Evolutionary conservation across 805 yeast species (phyloP).

Genomic region (Hanseniaspora meyeri): DNA sequence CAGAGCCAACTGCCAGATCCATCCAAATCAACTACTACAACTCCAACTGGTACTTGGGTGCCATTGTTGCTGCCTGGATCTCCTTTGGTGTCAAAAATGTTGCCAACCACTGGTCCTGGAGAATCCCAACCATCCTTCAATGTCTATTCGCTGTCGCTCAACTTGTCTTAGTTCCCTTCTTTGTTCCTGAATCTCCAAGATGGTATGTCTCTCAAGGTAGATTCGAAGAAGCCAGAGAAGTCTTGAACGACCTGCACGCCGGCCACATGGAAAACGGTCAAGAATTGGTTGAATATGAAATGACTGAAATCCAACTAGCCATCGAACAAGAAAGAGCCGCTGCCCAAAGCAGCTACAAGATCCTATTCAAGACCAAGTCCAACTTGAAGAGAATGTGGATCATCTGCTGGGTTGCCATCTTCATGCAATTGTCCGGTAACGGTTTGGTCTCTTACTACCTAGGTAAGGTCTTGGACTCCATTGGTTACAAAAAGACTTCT

Average conservation of each 20-base stretch:
- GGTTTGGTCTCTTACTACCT: slow-evolving; percentile 42
- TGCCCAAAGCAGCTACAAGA: slow-evolving; percentile 27
- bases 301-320: slow-evolving; percentile 31
- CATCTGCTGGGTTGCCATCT: slow-evolving; percentile 25
- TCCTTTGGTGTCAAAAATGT: slow-evolving; percentile 34
- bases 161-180: slow-evolving; percentile 28
- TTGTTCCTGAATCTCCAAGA: slow-evolving; percentile 42
- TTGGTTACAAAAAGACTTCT: slow-evolving; percentile 39
- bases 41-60: slow-evolving; percentile 43
- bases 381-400: slow-evolving; percentile 35
- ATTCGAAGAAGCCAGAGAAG: slow-evolving; percentile 32
- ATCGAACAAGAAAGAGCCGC: slow-evolving; percentile 32
- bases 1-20: slow-evolving; percentile 30
- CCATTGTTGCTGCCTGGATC: slow-evolving; percentile 42
- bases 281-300: too few species aligned
- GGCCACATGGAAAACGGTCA: slow-evolving; percentile 30
- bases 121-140: slow-evolving; percentile 43
- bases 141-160: slow-evolving; percentile 37
- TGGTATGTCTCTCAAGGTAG: slow-evolving; percentile 33
- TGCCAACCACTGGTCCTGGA: slow-evolving; percentile 35
- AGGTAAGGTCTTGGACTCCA: slow-evolving; percentile 37
- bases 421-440: slow-evolving; percentile 41
- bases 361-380: slow-evolving; percentile 30
- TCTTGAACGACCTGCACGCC: slow-evolving; percentile 33
- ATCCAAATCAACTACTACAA: slow-evolving; percentile 37